Evolutionary conservation across 192 early-diverging fungal species (phyloP).

Genomic region (Backusella liffmaniae): DNA sequence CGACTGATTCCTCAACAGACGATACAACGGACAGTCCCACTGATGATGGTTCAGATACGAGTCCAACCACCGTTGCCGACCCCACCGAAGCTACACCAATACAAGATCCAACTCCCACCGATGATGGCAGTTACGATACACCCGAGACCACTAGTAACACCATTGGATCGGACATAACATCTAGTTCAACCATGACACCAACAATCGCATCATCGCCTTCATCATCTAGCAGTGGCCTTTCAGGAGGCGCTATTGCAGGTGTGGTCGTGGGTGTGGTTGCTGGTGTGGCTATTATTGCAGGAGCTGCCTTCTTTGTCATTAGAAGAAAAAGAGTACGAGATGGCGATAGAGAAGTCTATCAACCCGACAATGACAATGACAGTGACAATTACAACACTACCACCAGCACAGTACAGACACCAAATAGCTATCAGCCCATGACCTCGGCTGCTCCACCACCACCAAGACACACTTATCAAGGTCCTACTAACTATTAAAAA

Average conservation of each 20-base stretch:
- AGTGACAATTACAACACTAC: neutral
- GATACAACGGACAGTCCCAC: neutral
- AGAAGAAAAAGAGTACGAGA: neutral
- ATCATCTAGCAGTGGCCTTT: neutral
- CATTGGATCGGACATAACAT: neutral
- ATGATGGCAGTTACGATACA: neutral
- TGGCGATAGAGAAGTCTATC: conserved; percentile 23
- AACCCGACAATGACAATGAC: conserved; percentile 24
- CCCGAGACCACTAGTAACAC: neutral
- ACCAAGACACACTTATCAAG: neutral
- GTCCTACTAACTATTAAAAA: neutral
- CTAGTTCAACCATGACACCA: neutral
- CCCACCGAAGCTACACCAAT: neutral
- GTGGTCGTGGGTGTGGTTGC: conserved; percentile 26
- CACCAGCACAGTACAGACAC: neutral
- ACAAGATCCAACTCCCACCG: neutral
- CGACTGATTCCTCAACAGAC: neutral
- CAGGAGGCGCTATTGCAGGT: conserved; percentile 24
- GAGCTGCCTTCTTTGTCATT: conserved; percentile 9
- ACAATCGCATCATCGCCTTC: neutral
- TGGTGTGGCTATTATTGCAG: conserved; percentile 20
- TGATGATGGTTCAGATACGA: neutral
- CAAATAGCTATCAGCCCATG: conserved; percentile 3
- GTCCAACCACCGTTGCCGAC: neutral
- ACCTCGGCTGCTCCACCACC: neutral